Evolutionary conservation across 306 rosid genomes (phyloP), one percentile per base, ranked within the genome.

Genomic region (Cicer bijugum): DNA sequence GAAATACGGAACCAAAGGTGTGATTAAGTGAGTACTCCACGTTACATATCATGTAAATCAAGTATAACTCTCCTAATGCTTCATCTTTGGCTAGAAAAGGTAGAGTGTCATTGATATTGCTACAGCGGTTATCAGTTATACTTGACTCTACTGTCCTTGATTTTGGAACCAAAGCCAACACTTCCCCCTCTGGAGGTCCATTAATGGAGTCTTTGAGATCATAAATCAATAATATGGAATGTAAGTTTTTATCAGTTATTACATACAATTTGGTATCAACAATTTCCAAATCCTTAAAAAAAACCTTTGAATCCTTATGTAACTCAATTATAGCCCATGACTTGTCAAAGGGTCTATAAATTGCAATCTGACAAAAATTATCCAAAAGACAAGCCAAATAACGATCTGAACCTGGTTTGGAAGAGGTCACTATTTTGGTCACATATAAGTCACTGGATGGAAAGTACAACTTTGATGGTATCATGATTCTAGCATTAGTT

Each of bases 201-300:
- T 53, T 9, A 38, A 0, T 11, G 0, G 4, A 16, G 42, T 39
- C 75, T 39, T 11, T 20, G 10, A 70, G 39, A 70, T 53, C 50
- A 53, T 52, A 70, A 38, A 70, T 12, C 38, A 70, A 10, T 15
- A 50, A 28, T 11, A 45, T 38, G 46, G 73, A 28, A 1, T 1
- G 0, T 16, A 9, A 11, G 38, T 6, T 3, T 9, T 3, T 9
- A 2, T 51, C 7, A 51, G 42, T 66, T 6, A 10, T 10, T 17
- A 39, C 75, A 70, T 70, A 70, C 12, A 71, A 71, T 6, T 53
- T 53, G 2, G 40, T 16, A 39, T 14, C 52, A 11, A 71, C 7
- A 17, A 53, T 38, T 53, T 71, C 75, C 19, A 71, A 0, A n/a
- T 71, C 75, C 2, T 1, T 3, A 19, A 71, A 71, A 7, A 1